Percentiles rank a stretch among this genome's conserved stretches.
These are phyloP conservation scores for Rhizophora apiculata DNA, from an alignment of 345 rosid genomes.

Conservation along the genomic window DNA sequence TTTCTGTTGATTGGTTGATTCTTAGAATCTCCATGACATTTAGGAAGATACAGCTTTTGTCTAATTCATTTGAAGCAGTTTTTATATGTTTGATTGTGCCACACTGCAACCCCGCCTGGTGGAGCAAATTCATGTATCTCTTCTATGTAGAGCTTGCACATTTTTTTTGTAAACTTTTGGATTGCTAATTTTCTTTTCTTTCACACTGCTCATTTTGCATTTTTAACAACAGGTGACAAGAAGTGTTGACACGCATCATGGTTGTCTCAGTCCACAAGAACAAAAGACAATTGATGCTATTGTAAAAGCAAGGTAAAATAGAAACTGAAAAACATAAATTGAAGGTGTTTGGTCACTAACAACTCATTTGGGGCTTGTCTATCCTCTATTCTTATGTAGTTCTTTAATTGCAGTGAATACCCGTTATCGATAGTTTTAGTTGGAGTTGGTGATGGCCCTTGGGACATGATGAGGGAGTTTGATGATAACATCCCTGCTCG, in stretches of 20 bases:
- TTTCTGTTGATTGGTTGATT: neutral
- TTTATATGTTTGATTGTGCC: neutral
- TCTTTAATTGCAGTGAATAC: slow-evolving; percentile 55
- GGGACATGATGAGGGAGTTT: slow-evolving; percentile 98
- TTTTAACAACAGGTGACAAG: slow-evolving; percentile 64
- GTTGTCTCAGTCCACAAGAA: slow-evolving; percentile 87
- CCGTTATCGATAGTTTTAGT: slow-evolving; percentile 84
- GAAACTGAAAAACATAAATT: neutral
- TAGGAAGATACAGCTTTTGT: neutral
- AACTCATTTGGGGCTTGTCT: neutral
- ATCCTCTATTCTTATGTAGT: neutral
- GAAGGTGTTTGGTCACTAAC: neutral
- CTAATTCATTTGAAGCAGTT: neutral
- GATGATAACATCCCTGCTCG: slow-evolving; percentile 95
- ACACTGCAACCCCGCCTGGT: neutral
- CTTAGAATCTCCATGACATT: neutral
- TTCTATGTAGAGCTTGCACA: neutral
- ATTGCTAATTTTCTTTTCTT: neutral
- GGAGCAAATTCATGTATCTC: too few relatives aligned
- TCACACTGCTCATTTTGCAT: neutral
- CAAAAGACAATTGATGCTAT: slow-evolving; percentile 88
- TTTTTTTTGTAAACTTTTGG: neutral
- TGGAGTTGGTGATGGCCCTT: slow-evolving; percentile 99
- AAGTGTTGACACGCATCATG: slow-evolving; percentile 70
- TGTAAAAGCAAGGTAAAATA: slow-evolving; percentile 74